Percentiles rank a stretch among this genome's conserved stretches.
These are phyloP conservation scores for Xylaria grammica DNA, from an alignment of 495 filamentous ascomycete genomes.

Conservation along the genomic window DNA sequence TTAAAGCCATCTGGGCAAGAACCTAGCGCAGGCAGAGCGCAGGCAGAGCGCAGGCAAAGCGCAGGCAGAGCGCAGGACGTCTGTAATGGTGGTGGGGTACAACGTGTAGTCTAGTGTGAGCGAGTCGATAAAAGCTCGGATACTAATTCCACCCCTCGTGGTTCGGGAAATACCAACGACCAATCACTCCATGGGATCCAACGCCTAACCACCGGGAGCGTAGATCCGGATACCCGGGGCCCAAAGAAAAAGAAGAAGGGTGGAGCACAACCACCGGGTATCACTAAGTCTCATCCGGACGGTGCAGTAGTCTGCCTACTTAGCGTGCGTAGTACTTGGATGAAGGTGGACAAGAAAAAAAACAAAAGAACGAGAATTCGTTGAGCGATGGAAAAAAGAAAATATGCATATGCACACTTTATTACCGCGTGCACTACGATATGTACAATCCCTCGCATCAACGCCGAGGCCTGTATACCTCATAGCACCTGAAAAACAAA, in stretches of 20 bases:
- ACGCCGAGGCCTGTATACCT: constrained; percentile 14
- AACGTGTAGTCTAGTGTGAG: background rate
- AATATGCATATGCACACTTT: constrained; percentile 15
- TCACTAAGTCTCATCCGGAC: constrained; percentile 17
- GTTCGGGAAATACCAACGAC: constrained; percentile 6
- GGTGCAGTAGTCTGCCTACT: background rate
- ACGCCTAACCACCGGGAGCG: constrained; percentile 16
- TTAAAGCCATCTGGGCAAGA: constrained; percentile 7
- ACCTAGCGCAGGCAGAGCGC: background rate
- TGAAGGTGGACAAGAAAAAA: background rate
- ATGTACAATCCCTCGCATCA: constrained; percentile 24
- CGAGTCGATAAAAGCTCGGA: constrained; percentile 12
- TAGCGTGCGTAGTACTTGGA: background rate
- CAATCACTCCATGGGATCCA: constrained; percentile 6
- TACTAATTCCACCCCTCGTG: constrained; percentile 14
- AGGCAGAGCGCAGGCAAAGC: too few relatives aligned
- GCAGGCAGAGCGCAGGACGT: too few relatives aligned
- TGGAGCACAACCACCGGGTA: constrained; percentile 10
- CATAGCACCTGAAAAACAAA: background rate
- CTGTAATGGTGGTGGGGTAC: background rate
- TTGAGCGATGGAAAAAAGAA: constrained; percentile 8
- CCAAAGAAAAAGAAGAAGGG: constrained; percentile 2
- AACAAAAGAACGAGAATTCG: too few relatives aligned
- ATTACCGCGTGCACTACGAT: background rate
- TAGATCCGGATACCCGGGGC: constrained; percentile 18